A percentile compares a stretch with the other conserved stretches of the same genome.
Conservation (phyloP, 139 green algal species). For the Monoraphidium neglectum region DNA sequence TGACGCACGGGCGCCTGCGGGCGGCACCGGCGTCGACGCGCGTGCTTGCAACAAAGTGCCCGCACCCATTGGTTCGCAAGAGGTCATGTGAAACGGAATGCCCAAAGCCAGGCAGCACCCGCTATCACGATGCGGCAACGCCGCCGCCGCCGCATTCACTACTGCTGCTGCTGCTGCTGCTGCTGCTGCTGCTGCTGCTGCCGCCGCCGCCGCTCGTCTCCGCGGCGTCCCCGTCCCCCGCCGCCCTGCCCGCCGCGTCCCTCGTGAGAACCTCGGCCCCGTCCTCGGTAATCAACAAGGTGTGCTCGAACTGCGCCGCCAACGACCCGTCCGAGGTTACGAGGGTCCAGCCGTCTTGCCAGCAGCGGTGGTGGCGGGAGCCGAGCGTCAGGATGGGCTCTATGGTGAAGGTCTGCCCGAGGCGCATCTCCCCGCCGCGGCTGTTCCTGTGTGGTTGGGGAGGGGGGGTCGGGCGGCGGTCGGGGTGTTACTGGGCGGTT, state of each 20-base stretch:
- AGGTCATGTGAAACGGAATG: too few species aligned
- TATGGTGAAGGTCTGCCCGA: conserved; percentile 96
- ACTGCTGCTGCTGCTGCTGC: conserved; percentile 3
- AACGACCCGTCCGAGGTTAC: conserved; percentile 87
- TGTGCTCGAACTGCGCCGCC: conserved; percentile 95
- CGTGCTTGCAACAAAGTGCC: too few species aligned
- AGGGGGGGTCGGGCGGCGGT: conserved; percentile 69
- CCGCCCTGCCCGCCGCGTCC: neutral
- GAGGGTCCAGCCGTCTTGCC: conserved; percentile 94
- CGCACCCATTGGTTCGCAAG: too few species aligned
- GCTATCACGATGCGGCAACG: too few species aligned
- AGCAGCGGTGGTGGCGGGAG: conserved; percentile 54
- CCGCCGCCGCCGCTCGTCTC: neutral
- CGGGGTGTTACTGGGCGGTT: too few species aligned
- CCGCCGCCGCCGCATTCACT: neutral
- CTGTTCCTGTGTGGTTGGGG: conserved; percentile 50
- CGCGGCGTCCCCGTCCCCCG: neutral
- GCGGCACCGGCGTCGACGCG: too few species aligned
- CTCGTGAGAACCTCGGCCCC: conserved; percentile 86
- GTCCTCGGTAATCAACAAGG: conserved; percentile 83
- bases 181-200: neutral
- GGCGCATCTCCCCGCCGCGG: conserved; percentile 55
- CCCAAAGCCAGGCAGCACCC: too few species aligned
- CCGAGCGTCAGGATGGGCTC: conserved; percentile 89
- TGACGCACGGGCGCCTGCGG: too few species aligned